These are phyloP conservation scores for Fusarium piperis DNA, from an alignment of 2,329 filamentous ascomycete genomes.

Conservation along the genomic window DNA sequence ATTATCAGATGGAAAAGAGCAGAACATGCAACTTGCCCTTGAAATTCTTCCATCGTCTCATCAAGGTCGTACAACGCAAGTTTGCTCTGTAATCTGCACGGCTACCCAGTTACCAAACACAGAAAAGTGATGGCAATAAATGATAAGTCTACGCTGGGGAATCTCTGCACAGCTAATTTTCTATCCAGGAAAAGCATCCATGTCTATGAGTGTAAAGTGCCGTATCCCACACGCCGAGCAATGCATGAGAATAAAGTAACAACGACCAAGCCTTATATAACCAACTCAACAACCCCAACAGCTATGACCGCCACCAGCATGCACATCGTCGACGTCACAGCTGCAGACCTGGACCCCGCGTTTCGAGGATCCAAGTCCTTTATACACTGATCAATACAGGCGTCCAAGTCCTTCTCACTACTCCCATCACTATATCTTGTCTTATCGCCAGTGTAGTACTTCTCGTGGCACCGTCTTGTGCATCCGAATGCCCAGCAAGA, in stretches of 20 bases:
- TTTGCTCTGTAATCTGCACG: background rate
- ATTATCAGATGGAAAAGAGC: background rate
- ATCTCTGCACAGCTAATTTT: background rate
- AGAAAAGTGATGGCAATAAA: background rate
- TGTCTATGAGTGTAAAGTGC: background rate
- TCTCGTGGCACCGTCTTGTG: constrained; percentile 27
- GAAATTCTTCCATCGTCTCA: background rate
- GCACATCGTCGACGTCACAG: background rate
- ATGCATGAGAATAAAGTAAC: background rate
- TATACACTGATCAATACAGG: constrained; percentile 28
- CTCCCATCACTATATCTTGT: constrained; percentile 19
- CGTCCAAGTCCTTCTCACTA: constrained; percentile 10
- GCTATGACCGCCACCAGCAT: background rate
- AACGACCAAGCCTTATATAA: background rate
- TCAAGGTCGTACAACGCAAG: background rate
- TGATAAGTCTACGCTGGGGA: background rate
- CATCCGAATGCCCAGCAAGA: constrained; percentile 36
- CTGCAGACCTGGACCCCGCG: background rate
- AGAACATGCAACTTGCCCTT: background rate
- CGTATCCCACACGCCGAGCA: background rate
- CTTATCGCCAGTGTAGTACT: constrained; percentile 30
- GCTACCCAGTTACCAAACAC: background rate
- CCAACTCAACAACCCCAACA: background rate
- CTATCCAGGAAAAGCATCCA: background rate
- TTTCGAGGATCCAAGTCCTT: constrained; percentile 26